These are phyloP conservation scores for Sclerotinia spermophila DNA, from an alignment of 2,329 filamentous ascomycete genomes.

Conservation along the genomic window DNA sequence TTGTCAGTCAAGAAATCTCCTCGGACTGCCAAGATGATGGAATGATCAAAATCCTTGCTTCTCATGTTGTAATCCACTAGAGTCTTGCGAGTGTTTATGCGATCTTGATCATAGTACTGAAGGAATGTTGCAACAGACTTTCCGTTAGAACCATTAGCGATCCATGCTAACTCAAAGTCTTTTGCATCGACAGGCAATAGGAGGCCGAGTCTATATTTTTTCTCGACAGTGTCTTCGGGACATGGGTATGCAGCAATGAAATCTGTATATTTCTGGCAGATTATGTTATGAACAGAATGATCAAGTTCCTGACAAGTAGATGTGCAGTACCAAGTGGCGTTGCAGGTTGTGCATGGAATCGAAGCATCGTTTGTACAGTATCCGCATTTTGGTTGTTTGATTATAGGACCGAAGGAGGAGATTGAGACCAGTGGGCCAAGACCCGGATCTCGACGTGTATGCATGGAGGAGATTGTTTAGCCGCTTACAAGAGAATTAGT, in stretches of 20 bases:
- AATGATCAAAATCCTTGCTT: constrained; percentile 10
- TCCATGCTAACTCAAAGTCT: background rate
- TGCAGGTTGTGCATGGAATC: background rate
- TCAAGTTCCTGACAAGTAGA: background rate
- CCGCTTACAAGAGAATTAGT: background rate
- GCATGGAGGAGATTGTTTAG: background rate
- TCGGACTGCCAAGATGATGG: background rate
- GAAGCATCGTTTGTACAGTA: constrained; percentile 1
- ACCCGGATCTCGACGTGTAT: background rate
- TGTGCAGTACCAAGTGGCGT: constrained; percentile 7
- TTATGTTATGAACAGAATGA: background rate
- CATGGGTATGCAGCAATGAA: background rate
- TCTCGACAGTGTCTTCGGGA: background rate
- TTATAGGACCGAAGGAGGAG: constrained; percentile 3
- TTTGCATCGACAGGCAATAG: background rate
- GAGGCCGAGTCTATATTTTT: constrained; percentile 12
- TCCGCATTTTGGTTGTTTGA: constrained; percentile 1
- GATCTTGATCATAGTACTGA: constrained; percentile 6
- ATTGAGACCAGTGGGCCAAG: constrained; percentile 5
- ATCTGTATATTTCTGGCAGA: background rate
- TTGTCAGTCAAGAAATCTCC: background rate
- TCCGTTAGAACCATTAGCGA: background rate
- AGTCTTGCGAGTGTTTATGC: background rate
- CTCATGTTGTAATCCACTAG: constrained; percentile 1
- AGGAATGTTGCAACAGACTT: background rate